Evolutionary conservation across 495 filamentous ascomycete species (phyloP).

Genomic region (Tuber brumale): DNA sequence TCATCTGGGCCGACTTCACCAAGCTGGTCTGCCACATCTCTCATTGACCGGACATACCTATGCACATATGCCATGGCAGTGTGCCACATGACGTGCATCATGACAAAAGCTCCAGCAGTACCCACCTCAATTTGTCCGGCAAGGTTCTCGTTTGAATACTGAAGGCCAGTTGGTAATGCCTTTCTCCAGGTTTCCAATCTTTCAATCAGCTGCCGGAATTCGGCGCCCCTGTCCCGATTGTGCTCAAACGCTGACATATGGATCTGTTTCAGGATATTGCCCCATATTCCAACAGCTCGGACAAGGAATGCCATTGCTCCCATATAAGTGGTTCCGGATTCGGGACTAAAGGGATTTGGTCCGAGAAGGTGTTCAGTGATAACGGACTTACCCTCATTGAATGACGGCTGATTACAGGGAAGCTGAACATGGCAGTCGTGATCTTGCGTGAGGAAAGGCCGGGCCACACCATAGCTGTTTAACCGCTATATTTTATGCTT

Average conservation of each 20-base stretch:
- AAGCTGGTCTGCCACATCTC: constrained; percentile 10
- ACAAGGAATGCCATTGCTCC: constrained; percentile 42
- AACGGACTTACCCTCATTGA: constrained; percentile 35
- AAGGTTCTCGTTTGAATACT: constrained; percentile 42
- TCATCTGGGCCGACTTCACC: constrained; percentile 12
- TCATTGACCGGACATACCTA: constrained; percentile 39
- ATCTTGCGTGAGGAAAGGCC: constrained; percentile 41
- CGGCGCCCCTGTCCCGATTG: constrained; percentile 18
- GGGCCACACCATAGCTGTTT: constrained; percentile 41
- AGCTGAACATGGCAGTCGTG: constrained; percentile 42
- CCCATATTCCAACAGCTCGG: constrained; percentile 39
- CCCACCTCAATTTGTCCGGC: constrained; percentile 40
- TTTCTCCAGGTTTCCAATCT: constrained; percentile 36
- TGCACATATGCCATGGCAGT: constrained; percentile 41
- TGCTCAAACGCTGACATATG: constrained; percentile 38
- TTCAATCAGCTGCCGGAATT: constrained; percentile 31
- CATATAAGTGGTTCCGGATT: constrained; percentile 32
- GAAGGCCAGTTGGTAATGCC: constrained; percentile 32
- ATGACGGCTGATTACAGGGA: constrained; percentile 41
- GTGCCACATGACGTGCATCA: constrained; percentile 43
- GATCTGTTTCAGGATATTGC: constrained; percentile 40
- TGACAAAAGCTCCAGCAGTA: constrained; percentile 40
- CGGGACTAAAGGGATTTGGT: constrained; percentile 32
- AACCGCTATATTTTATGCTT: constrained; percentile 32
- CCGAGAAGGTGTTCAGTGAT: constrained; percentile 38